Evolutionary conservation across 495 filamentous ascomycete genomes (phyloP), one percentile per base, ranked within the genome.

Genomic region (Hypoxylon fragiforme): DNA sequence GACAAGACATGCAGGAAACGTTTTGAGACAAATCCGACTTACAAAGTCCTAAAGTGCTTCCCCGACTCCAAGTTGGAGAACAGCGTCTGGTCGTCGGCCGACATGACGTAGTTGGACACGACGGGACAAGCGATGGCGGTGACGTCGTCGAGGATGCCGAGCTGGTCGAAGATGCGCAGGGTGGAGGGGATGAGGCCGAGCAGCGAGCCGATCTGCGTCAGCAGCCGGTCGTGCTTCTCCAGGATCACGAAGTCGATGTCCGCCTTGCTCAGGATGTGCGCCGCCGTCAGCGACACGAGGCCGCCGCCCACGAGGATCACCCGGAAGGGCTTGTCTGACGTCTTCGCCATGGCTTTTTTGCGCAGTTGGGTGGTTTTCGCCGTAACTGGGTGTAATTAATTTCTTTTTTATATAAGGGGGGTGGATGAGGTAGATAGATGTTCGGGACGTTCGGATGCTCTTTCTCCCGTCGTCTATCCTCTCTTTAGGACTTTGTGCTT

Each of bases 281-380:
- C 78, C 1, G 78, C 53, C 2, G 74, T 75, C 2, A 85, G 62
- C 0, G 77, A 78, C 3, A 76, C 67, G 18, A 82, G 70, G 3
- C 74, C 75, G 6, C 77, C 80, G 18, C 81, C 81, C 11, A 77
- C 74, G 31, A 85, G 74, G 26, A 85, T 70, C 19, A 77, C 77
- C 34, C 70, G 74, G 64, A 81, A 76, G 4, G 60, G 63, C n/a
- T 48, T 52, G 26, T 53, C 30, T 30, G n/a, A n/a, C n/a, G 19
- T 2, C 3, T 38, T 28, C 6, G 51, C 31, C 58, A 62, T 57
- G 1, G 14, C 36, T 2, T 14, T n/a, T n/a, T n/a, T n/a, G n/a
- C n/a, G n/a, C n/a, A n/a, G n/a, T n/a, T n/a, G n/a, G n/a, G n/a
- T n/a, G n/a, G n/a, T n/a, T n/a, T n/a, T n/a, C n/a, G n/a, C n/a